Evolutionary conservation across 495 filamentous ascomycete genomes (phyloP).

Genomic region (Geopyxis carbonaria): DNA sequence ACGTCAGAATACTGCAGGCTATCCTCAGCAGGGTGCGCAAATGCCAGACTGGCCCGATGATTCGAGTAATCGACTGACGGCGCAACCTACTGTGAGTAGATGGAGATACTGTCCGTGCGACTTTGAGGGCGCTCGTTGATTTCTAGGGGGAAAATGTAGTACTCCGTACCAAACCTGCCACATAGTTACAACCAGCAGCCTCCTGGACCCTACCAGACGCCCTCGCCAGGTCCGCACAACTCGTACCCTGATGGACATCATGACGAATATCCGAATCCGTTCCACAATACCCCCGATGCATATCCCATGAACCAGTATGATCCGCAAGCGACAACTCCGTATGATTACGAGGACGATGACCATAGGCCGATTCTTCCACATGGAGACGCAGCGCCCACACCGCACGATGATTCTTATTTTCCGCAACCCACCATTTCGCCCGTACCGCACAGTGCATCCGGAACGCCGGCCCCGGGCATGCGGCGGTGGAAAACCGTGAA

Average conservation of each 20-base stretch:
- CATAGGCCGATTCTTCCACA: conserved; percentile 27
- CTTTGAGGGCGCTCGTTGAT: conserved; percentile 1
- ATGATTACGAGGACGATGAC: conserved; percentile 27
- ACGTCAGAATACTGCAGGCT: conserved; percentile 21
- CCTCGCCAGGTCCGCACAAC: conserved; percentile 3
- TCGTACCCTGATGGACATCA: conserved; percentile 16
- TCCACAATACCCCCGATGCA: conserved; percentile 14
- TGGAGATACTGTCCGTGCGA: background rate
- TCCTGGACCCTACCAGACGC: conserved; percentile 12
- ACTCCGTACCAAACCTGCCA: conserved; percentile 20
- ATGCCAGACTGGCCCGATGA: conserved; percentile 21
- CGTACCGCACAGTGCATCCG: conserved; percentile 8
- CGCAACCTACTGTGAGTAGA: conserved; percentile 24
- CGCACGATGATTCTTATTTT: conserved; percentile 4
- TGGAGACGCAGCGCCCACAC: conserved; percentile 5
- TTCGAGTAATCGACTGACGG: conserved; percentile 13
- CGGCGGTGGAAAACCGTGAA: conserved; percentile 97
- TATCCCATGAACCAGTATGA: conserved; percentile 8
- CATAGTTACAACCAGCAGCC: conserved; percentile 19
- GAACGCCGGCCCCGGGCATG: conserved; percentile 42
- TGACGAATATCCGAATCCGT: conserved; percentile 10
- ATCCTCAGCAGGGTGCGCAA: conserved; percentile 9
- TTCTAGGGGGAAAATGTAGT: conserved; percentile 5
- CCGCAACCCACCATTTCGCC: conserved; percentile 14
- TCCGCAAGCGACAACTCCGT: background rate